Base-by-base conservation (phyloP, 148 eudicot species). In the Rhododendron griersonianum region DNA sequence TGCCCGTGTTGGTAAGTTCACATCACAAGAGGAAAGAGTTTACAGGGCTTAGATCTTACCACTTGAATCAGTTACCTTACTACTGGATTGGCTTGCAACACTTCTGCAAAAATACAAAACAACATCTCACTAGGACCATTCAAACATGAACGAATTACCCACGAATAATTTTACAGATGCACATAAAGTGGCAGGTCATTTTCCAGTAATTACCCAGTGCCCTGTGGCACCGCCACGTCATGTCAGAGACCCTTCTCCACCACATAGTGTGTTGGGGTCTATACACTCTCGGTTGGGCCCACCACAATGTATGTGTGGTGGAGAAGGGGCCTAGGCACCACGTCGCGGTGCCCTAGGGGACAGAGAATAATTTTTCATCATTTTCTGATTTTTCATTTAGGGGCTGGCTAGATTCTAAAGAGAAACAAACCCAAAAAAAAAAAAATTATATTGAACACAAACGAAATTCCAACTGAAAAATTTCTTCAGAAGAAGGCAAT, bases 41-140 rank as follows among this genome's bases (percentile, higher is more conserved):
- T 21, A n/a, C n/a, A n/a, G n/a, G n/a, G n/a, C n/a, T 88, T 89
- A 89, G 11, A 76, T 65, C 87, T 86, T 90, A 92, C 95, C 93
- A 81, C 86, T n/a, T 67, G 81, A 86, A 80, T 86, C 82, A 81
- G 83, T 86, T 57, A 67, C 81, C 78, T 87, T 90, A 78, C 75
- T 78, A 87, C 35, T 84, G 78, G 89, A 84, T 69, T 87, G 86
- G 73, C 63, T 87, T 83, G 87, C 87, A 73, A 88, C 74, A 83
- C 86, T 90, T 88, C 95, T 93, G 92, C 91, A 89, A 89, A 71
- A 86, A 75, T n/a, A 78, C 73, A 86, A 65, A 69, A 63, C 74
- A 67, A 33, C 65, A 85, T 50, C n/a, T 82, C 84, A 81, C 57
- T 74, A 47, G 30, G 6, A 19, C n/a, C 57, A 83, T 3, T 37